A percentile compares a stretch with the other conserved stretches of the same genome.
phyloP scores from a whole-genome alignment of 129 eudicot species.

The Arctium minus region DNA sequence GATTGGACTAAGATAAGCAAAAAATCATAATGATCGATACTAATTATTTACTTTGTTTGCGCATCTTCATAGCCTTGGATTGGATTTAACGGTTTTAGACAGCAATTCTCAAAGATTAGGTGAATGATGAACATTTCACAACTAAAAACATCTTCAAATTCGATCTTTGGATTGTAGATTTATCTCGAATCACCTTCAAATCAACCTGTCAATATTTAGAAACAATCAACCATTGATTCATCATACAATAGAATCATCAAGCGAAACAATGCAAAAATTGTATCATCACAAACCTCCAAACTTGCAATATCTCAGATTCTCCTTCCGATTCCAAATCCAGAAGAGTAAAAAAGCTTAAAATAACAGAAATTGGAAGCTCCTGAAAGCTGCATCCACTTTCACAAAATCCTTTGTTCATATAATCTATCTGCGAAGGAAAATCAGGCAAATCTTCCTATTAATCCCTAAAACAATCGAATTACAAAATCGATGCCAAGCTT shows the following conservation, averaged over 20 bases:
- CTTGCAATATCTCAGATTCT: constrained; percentile 10
- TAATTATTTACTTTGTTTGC: constrained; percentile 1
- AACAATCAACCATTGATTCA: background rate
- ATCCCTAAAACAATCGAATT: background rate
- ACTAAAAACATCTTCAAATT: constrained; percentile 8
- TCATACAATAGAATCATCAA: background rate
- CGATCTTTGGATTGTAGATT: background rate
- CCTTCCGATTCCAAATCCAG: constrained; percentile 12
- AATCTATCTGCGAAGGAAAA: constrained; percentile 11
- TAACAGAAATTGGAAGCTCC: constrained; percentile 20
- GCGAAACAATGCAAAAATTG: constrained; percentile 18
- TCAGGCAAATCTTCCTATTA: constrained; percentile 4
- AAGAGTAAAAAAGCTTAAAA: constrained; percentile 1
- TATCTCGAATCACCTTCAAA: constrained; percentile 6
- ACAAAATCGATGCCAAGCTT: constrained; percentile 2
- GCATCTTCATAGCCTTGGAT: constrained; percentile 11
- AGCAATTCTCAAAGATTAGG: constrained; percentile 1
- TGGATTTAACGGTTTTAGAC: constrained; percentile 12
- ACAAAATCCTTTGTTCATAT: constrained; percentile 10
- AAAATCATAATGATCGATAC: background rate
- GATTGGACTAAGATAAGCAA: background rate
- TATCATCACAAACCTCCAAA: constrained; percentile 6
- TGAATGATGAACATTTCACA: constrained; percentile 19
- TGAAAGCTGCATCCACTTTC: constrained; percentile 10
- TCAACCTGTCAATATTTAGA: constrained; percentile 1